Evolutionary conservation across 108 stramenopile species (phyloP), one percentile per base, ranked within the genome.

Genomic region (Aurantiochytrium sp.): DNA sequence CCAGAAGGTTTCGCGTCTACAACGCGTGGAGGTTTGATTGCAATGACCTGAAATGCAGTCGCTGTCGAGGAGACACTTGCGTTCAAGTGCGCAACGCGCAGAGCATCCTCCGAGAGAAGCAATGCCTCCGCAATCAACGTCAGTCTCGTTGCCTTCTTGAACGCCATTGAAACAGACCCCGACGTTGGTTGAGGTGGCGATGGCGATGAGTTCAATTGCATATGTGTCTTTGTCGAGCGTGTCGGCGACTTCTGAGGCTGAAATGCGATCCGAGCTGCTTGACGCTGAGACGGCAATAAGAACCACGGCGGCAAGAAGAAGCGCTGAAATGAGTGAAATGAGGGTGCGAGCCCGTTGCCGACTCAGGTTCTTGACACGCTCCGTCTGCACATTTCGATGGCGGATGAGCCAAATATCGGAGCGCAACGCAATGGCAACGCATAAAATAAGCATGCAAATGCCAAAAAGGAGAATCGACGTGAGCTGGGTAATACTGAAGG

Each of bases 171-270:
- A 53, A 23, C 76, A 83, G 0, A 12, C n/a, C 6, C 49, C 43
- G 51, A 83, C 23, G 3, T 35, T 28, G 45, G 76, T 23, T 8
- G 49, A 53, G 4, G 49, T 83, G 19, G 45, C 76, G 76, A 83
- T 35, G 10, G 45, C 19, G 49, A 28, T 6, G 19, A 12, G 45
- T 16, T 53, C 51, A 8, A 69, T 23, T 18, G 64, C 64, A 18
- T 69, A 69, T 12, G 76, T 83, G 28, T 83, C 76, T 23, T 83
- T 83, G 76, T 83, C 76, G 76, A 83, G 76, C 10, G 45, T n/a
- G 12, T 21, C 45, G 51, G 49, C 51, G 51, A 83, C 23, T 16
- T 83, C 76, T 8, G 51, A 6, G 49, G 76, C 43, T 6, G 76
- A 83, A 45, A 83, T 83, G n/a, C 76, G 45, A 6, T 47, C 25